Base-by-base conservation (phyloP, 768 basidiomycete genomes). In the Gautieria morchelliformis region DNA sequence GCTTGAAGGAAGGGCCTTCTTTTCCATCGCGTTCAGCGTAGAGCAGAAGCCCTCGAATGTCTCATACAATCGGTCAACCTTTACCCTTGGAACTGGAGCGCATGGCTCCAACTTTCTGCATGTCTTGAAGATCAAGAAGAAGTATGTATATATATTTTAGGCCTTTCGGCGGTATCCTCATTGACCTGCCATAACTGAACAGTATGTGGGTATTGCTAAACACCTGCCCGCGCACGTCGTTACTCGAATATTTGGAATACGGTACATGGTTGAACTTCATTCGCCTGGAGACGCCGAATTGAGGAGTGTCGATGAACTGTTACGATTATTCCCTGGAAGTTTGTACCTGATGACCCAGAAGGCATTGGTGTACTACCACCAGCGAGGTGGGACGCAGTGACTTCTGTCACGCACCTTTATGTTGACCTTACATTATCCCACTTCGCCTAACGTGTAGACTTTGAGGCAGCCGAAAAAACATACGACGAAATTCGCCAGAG, bases 81-180 rank as follows among this genome's bases (percentile, higher is more conserved):
- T 5, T 90, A 85, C 64, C 86, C 89, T 12, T 97, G 90, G 84
- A 97, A 97, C 66, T 98, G 94, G 93, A 87, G 89, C 27, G 75
- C 83, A n/a, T 98, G 93, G 93, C 72, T 79, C 8, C 77, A 92
- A 44, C 74, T 98, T n/a, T 79, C 80, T 3, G 82, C 81, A 53
- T 88, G 89, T 65, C 78, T 93, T 33, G 80, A 81, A 14, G 90
- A 93, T 60, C 83, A 82, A 15, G 89, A 93, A 72, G 91, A 95
- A 84, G 93, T 93, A 55, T 39, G 67, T 62, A 19, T 33, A 52
- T 2, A 46, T 49, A 20, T 35, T 50, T 30, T 35, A 27, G 12
- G 1, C 4, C 9, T 40, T 41, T 39, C 14, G 10, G 12, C 7
- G 32, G 39, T n/a, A 14, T 9, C 14, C 20, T 6, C 10, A 30